Evolutionary conservation across 306 rosid genomes (phyloP).

Genomic region (Dryas drummondii): DNA sequence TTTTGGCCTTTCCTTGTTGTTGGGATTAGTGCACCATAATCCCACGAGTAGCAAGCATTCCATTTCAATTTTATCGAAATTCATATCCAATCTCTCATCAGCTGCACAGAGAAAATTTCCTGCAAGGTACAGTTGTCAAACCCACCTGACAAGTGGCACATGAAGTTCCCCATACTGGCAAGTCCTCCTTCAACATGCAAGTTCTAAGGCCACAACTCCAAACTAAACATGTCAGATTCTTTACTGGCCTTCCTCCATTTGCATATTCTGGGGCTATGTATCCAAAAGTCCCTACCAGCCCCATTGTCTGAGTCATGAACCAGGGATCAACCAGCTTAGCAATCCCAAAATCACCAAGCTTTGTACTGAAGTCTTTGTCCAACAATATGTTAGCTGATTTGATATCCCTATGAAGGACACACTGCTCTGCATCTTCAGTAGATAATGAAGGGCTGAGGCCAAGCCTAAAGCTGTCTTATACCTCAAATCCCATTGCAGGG

Average conservation of each 20-base stretch:
- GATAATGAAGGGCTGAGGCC: constrained; percentile 50
- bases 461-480: constrained; percentile 44
- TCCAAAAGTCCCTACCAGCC: constrained; percentile 41
- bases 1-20: constrained; percentile 38
- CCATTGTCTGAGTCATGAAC: constrained; percentile 33
- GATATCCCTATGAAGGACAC: constrained; percentile 60
- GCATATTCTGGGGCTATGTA: constrained; percentile 54
- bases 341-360: constrained; percentile 60
- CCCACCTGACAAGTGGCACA: constrained; percentile 31
- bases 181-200: constrained; percentile 46
- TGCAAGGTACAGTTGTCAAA: constrained; percentile 40
- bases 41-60: constrained; percentile 36
- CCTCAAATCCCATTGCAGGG: constrained; percentile 39
- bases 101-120: constrained; percentile 22
- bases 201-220: constrained; percentile 56
- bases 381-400: constrained; percentile 53
- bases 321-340: constrained; percentile 51
- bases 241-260: constrained; percentile 40
- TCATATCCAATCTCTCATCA: constrained; percentile 32
- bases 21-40: constrained; percentile 45
- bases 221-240: constrained; percentile 51
- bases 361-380: constrained; percentile 45
- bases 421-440: constrained; percentile 57
- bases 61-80: constrained; percentile 36
- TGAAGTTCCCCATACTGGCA: background rate